Conservation (phyloP, 2,329 filamentous ascomycete species). For the Fusarium verrucosum region DNA sequence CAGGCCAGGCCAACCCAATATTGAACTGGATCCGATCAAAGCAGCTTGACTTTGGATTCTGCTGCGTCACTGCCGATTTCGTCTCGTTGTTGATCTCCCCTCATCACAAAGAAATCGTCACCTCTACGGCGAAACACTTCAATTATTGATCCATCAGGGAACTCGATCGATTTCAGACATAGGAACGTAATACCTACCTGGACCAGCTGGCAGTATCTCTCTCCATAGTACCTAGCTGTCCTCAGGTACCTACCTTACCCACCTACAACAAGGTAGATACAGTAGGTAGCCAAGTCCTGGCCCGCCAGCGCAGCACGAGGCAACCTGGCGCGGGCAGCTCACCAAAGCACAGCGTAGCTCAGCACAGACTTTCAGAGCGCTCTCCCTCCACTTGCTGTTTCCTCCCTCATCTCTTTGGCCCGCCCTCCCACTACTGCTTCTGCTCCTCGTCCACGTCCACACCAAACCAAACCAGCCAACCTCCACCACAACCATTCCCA, state of each 20-base stretch:
- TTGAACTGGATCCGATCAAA: slow-evolving; percentile 38
- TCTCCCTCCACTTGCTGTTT: slow-evolving; percentile 32
- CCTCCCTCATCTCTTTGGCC: slow-evolving; percentile 38
- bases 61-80: slow-evolving; percentile 38
- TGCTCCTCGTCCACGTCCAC: slow-evolving; percentile 21
- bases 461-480: slow-evolving; percentile 12
- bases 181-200: background rate
- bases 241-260: no score
- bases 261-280: no score
- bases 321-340: background rate
- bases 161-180: background rate
- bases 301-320: slow-evolving; percentile 12
- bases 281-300: background rate
- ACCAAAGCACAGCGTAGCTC: slow-evolving; percentile 9
- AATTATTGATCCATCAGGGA: background rate
- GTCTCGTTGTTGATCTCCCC: slow-evolving; percentile 24
- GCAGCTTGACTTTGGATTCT: slow-evolving; percentile 36
- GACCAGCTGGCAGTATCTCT: background rate
- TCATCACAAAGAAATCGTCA: slow-evolving; percentile 8
- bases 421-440: slow-evolving; percentile 25
- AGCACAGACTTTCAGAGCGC: slow-evolving; percentile 34
- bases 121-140: slow-evolving; percentile 10
- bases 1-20: slow-evolving; percentile 28
- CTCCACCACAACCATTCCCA: slow-evolving; percentile 11
- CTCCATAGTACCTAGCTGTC: background rate